Conservation (phyloP, 73 alveolate species). For the Tetrahymena borealis region DNA sequence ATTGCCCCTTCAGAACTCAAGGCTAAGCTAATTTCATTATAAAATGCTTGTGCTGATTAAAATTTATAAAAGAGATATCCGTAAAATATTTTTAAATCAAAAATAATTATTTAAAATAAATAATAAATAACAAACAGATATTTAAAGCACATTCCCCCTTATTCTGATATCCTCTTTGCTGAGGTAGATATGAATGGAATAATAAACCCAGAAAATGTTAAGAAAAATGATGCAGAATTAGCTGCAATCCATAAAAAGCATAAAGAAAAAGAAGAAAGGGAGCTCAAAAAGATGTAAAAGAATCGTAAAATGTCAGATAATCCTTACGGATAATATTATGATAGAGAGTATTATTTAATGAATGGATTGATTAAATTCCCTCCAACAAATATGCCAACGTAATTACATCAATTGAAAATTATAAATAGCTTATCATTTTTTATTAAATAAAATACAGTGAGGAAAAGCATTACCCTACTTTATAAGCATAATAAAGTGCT, state of each 20-base stretch:
- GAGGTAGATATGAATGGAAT: not conserved
- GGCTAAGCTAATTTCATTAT: not conserved
- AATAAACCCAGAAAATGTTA: not conserved
- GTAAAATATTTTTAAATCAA: not conserved
- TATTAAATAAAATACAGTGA: not conserved
- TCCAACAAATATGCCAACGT: not conserved
- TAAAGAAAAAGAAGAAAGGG: not conserved
- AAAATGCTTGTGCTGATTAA: not conserved
- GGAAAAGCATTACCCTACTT: not conserved
- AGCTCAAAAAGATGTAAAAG: not conserved
- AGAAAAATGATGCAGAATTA: not conserved
- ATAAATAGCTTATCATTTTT: not conserved
- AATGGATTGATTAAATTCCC: not conserved
- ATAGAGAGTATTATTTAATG: not conserved
- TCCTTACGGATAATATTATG: not conserved
- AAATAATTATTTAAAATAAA: not conserved
- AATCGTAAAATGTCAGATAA: not conserved
- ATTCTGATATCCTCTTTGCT: not conserved
- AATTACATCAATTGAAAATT: not conserved
- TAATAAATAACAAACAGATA: not conserved
- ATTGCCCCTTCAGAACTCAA: not conserved
- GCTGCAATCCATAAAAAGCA: not conserved
- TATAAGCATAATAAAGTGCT: not conserved
- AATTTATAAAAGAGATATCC: not conserved
- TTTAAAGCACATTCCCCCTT: not conserved